Base-by-base conservation (phyloP, 345 rosid genomes). In the Excoecaria cochinchinensis region DNA sequence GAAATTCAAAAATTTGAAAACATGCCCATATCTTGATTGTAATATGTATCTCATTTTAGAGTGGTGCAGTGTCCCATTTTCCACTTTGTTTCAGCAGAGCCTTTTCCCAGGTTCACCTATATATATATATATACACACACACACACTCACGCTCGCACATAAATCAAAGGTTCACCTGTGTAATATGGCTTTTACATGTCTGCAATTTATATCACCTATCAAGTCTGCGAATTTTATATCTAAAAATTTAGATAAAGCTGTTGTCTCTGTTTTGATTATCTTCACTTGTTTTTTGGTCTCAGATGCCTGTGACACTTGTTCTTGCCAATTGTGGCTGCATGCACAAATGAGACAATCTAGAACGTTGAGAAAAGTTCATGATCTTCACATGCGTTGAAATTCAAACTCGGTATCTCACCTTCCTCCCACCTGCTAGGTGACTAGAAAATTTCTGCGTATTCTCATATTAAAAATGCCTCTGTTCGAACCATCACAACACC, bases 311-410 rank as follows among this genome's bases (percentile, higher is more conserved):
- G 39, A 21, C 42, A 10, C 12, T 15, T 3, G 40, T 40, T 52
- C 42, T 75, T 17, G 53, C 63, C 53, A 19, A 25, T 60, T 44
- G 25, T 57, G 25, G 78, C 68, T 59, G 73, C 46, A 44, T n/a
- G n/a, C 38, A n/a, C 57, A 11, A n/a, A 57, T 24, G 38, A 53
- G 69, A 38, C 47, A 38, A 11, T 48, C 3, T 58, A 58, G 7
- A 19, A 42, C n/a, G 11, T 65, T 71, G 1, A 15, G 53, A 24
- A 55, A 6, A 6, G 22, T 57, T 42, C 36, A 5, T 24, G 40
- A 24, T 55, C 63, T 55, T 55, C 61, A 21, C 40, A 11, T 36
- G 46, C n/a, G 57, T 6, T 40, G 52, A 17, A 4, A 36, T 64
- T 21, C 59, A 16, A 11, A 31, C 46, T 52, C 15, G 39, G 70